phyloP scores from a whole-genome alignment of 192 early-diverging fungal species.

The Coemansia nantahalensis region DNA sequence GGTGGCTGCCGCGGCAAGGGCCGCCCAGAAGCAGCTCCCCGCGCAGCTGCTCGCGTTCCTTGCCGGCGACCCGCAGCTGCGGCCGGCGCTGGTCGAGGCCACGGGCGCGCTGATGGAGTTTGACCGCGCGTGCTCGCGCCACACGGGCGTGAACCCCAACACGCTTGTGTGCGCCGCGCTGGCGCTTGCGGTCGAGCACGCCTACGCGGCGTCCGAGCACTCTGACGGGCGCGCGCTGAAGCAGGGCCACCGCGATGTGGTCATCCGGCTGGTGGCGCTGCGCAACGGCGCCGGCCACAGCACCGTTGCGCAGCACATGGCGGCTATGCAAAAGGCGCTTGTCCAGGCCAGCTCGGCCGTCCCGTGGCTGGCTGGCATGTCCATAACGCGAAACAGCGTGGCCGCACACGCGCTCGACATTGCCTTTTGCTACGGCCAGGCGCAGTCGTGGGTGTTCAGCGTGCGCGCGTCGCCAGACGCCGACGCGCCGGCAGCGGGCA shows the following conservation, averaged over 20 bases:
- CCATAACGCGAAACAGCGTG: constrained; percentile 1
- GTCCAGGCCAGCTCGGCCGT: constrained; percentile 13
- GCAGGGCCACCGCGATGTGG: constrained; percentile 12
- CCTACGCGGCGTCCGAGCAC: neutral
- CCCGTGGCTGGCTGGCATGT: constrained; percentile 19
- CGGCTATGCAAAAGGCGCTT: constrained; percentile 3
- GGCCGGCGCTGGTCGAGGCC: constrained; percentile 7
- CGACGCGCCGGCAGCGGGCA: neutral
- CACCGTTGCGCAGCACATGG: constrained; percentile 6
- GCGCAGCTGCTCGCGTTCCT: constrained; percentile 11
- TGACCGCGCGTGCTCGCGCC: constrained; percentile 7
- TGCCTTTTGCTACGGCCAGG: constrained; percentile 16
- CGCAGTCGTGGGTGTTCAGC: constrained; percentile 23
- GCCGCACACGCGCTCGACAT: constrained; percentile 19
- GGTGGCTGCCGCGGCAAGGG: neutral
- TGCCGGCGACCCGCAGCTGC: neutral
- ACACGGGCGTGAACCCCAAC: constrained; percentile 16
- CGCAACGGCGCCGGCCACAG: constrained; percentile 12
- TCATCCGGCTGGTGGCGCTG: constrained; percentile 17
- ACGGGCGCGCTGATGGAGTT: constrained; percentile 15
- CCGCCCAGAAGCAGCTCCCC: constrained; percentile 1
- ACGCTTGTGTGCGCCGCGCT: constrained; percentile 18
- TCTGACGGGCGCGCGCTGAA: neutral
- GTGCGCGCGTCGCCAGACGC: neutral
- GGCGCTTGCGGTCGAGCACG: constrained; percentile 18